Evolutionary conservation across 1,139 yeast genomes (phyloP).

Genomic region (Pichia sorboxylosa): DNA sequence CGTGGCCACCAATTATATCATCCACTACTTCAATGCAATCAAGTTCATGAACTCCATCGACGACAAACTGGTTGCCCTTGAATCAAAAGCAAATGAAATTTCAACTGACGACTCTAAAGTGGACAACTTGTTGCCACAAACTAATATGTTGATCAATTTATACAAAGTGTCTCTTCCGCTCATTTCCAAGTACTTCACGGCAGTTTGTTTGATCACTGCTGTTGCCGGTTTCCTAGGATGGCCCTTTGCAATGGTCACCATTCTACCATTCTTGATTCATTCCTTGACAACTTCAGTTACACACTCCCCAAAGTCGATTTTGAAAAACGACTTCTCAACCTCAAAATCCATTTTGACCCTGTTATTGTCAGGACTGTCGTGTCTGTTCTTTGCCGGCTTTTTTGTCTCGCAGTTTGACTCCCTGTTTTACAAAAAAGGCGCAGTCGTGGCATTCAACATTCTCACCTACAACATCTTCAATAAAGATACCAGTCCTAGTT

Average conservation of each 20-base stretch:
- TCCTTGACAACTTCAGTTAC: slow-evolving; percentile 12
- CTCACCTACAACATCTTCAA: slow-evolving; percentile 67
- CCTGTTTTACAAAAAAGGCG: slow-evolving; percentile 46
- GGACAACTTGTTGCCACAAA: slow-evolving; percentile 14
- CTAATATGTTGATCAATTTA: slow-evolving; percentile 11
- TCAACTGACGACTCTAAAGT: slow-evolving; percentile 6
- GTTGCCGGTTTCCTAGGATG: slow-evolving; percentile 78
- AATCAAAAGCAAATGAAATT: neutral
- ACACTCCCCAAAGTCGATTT: slow-evolving; percentile 8
- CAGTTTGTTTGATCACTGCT: slow-evolving; percentile 40
- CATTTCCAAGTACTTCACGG: slow-evolving; percentile 21
- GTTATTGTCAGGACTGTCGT: slow-evolving; percentile 21
- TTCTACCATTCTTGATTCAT: slow-evolving; percentile 44
- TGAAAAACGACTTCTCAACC: slow-evolving; percentile 12
- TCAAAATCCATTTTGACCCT: slow-evolving; percentile 9
- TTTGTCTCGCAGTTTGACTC: slow-evolving; percentile 46
- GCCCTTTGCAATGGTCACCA: slow-evolving; percentile 74
- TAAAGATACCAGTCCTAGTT: slow-evolving; percentile 55
- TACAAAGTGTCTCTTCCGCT: slow-evolving; percentile 10
- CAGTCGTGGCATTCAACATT: slow-evolving; percentile 72
- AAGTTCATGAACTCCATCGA: slow-evolving; percentile 15
- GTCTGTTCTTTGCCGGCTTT: slow-evolving; percentile 25
- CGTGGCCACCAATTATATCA: slow-evolving; percentile 37
- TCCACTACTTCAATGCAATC: slow-evolving; percentile 22
- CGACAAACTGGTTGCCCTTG: slow-evolving; percentile 8